Conservation (phyloP, 106 monocot genomes). For the Iris macrosiphon region DNA sequence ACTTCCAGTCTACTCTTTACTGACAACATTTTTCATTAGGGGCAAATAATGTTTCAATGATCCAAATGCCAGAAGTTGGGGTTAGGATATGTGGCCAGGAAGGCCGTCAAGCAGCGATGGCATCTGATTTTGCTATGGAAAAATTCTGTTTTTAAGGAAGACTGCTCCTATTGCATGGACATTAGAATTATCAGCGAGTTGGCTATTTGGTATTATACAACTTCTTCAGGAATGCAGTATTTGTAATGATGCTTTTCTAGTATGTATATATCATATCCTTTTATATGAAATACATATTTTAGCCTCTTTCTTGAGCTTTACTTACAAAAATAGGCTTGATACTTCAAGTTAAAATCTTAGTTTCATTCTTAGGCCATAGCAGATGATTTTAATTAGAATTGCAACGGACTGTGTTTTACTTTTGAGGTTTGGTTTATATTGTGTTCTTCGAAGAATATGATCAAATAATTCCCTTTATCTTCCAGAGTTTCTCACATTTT, state of each 20-base stretch:
- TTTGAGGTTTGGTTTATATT: too few species aligned
- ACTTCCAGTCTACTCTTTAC: neutral
- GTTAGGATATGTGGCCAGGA: constrained; percentile 87
- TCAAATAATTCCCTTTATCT: too few species aligned
- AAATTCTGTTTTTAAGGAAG: constrained; percentile 82
- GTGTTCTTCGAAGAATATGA: too few species aligned
- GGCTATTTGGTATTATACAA: constrained; percentile 86
- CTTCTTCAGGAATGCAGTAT: constrained; percentile 89
- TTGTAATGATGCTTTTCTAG: constrained; percentile 89
- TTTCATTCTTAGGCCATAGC: too few species aligned
- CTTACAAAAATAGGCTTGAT: too few species aligned
- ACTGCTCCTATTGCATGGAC: constrained; percentile 89
- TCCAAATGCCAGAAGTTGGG: constrained; percentile 97
- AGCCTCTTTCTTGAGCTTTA: too few species aligned
- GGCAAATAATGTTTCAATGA: constrained; percentile 97
- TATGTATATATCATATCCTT: constrained; percentile 20
- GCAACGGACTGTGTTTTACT: too few species aligned
- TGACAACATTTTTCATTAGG: constrained; percentile 27
- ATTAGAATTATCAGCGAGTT: constrained; percentile 93
- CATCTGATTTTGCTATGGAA: constrained; percentile 94
- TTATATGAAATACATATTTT: too few species aligned
- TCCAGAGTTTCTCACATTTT: too few species aligned
- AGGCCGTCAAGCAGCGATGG: constrained; percentile 95
- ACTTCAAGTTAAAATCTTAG: too few species aligned
- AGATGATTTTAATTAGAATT: too few species aligned